phyloP scores from a whole-genome alignment of 2,329 filamentous ascomycete species.

The Chalara sp. region DNA sequence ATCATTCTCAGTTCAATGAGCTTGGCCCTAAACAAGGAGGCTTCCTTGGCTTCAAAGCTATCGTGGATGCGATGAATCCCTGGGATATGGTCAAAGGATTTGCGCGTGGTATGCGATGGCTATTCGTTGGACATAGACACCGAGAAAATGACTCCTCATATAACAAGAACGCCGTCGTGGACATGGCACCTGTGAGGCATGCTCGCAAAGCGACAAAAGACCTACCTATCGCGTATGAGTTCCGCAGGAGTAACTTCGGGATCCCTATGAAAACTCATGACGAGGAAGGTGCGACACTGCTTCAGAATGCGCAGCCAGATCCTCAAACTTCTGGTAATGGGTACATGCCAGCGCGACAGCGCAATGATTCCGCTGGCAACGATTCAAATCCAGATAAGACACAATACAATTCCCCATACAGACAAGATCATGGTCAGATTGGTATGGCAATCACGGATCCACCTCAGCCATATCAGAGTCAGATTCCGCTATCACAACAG shows the following conservation, averaged over 20 bases:
- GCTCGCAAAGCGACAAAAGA: constrained; percentile 33
- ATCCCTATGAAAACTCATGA: constrained; percentile 13
- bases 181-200: constrained; percentile 49
- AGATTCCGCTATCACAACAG: constrained; percentile 7
- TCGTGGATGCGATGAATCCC: constrained; percentile 68
- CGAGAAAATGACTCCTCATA: constrained; percentile 49
- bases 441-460: constrained; percentile 17
- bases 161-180: constrained; percentile 37
- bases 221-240: constrained; percentile 25
- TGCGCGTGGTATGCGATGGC: constrained; percentile 66
- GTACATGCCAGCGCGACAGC: constrained; percentile 22
- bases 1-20: constrained; percentile 28
- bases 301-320: constrained; percentile 24
- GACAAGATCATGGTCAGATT: constrained; percentile 6
- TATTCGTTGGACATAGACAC: constrained; percentile 64
- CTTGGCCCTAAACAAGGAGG: constrained; percentile 53
- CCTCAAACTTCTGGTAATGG: constrained; percentile 7
- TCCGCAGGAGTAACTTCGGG: constrained; percentile 22
- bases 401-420: neutral
- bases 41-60: constrained; percentile 54
- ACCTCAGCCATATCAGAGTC: constrained; percentile 17
- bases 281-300: constrained; percentile 24
- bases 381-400: constrained; percentile 16
- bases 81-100: constrained; percentile 80
- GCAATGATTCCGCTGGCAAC: constrained; percentile 22